Evolutionary conservation across 305 asterid genomes (phyloP), one percentile per base, ranked within the genome.

Genomic region (Plantago rigida): DNA sequence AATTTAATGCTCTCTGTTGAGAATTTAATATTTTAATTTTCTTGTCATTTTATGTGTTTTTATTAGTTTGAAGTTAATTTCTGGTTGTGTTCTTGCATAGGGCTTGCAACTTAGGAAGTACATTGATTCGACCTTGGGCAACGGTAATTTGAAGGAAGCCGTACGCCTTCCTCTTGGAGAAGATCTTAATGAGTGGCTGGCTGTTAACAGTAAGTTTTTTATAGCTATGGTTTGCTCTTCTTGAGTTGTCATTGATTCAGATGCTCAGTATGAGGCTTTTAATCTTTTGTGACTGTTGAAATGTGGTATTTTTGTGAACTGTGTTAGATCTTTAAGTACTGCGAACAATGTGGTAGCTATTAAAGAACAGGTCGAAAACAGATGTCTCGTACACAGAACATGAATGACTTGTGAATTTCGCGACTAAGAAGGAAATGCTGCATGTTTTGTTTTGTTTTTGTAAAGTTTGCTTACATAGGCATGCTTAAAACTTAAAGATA

Each of bases 181-280:
- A 66, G 88, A 76, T 84, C 58, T 75, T 47, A 63, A 82, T 9
- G 87, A 82, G 73, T 80, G 93, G 87, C 69, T 72, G 51, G 93
- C 93, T 31, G 77, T 82, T 36, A 84, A 84, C 51, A 80, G 93
- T 84, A 82, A 65, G 83, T 60, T 62, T 57, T 57, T 58, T 15
- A 15, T 4, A 12, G 7, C 5, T 12, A 11, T 67, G 49, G 17
- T 62, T 56, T 65, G 1, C 55, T 9, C 29, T 22, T 10, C 17
- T 1, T 61, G 44, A 39, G 19, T 55, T 34, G 7, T 4, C 41
- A 3, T 24, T 64, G 15, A 10, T 48, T 51, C 11, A 13, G 10
- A 29, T 63, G 26, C 26, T 17, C 1, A 19, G 26, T 56, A n/a
- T 36, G 7, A 56, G 6, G 9, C 19, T 19, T 57, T 45, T 41